These are phyloP conservation scores for Ulota crispa DNA, from an alignment of 225 moss, liverwort and hornwort genomes.

Conservation along the genomic window DNA sequence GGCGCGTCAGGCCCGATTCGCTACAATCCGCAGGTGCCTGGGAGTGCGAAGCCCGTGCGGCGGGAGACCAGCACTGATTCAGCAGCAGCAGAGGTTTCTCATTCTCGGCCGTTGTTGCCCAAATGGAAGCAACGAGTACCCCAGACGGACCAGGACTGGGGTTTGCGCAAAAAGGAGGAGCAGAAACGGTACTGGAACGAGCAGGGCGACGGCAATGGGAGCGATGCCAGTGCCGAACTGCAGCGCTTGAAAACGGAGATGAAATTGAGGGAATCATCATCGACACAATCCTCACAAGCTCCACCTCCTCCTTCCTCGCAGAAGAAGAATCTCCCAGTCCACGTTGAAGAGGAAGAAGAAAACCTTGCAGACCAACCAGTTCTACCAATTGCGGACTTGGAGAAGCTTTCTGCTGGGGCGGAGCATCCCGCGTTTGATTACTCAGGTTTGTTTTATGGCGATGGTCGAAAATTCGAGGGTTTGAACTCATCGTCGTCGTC, in stretches of 20 bases:
- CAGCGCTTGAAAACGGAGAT: conserved; percentile 41
- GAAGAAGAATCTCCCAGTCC: not conserved
- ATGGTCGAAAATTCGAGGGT: conserved; percentile 43
- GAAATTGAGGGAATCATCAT: conserved; percentile 18
- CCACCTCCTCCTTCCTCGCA: conserved; percentile 7
- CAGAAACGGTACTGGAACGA: conserved; percentile 7
- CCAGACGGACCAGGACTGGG: conserved; percentile 26
- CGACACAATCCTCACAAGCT: conserved; percentile 15
- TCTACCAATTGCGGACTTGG: not conserved
- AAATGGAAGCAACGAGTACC: conserved; percentile 35
- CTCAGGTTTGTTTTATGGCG: conserved; percentile 30
- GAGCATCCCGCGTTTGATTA: not conserved
- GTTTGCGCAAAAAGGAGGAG: conserved; percentile 22
- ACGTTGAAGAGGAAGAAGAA: not conserved
- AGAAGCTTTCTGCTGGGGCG: not conserved
- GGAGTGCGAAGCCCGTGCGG: conserved; percentile 20
- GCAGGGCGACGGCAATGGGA: conserved; percentile 8
- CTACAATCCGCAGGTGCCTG: conserved; percentile 46
- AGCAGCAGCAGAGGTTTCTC: not conserved
- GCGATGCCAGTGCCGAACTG: conserved; percentile 31
- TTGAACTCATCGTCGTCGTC: not conserved
- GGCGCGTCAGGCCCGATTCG: conserved; percentile 43
- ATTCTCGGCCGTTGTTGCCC: conserved; percentile 22
- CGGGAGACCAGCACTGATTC: conserved; percentile 19
- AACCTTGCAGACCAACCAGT: conserved; percentile 1